Evolutionary conservation across 352 stramenopile species (phyloP).

Genomic region (Phytopythium montanum): DNA sequence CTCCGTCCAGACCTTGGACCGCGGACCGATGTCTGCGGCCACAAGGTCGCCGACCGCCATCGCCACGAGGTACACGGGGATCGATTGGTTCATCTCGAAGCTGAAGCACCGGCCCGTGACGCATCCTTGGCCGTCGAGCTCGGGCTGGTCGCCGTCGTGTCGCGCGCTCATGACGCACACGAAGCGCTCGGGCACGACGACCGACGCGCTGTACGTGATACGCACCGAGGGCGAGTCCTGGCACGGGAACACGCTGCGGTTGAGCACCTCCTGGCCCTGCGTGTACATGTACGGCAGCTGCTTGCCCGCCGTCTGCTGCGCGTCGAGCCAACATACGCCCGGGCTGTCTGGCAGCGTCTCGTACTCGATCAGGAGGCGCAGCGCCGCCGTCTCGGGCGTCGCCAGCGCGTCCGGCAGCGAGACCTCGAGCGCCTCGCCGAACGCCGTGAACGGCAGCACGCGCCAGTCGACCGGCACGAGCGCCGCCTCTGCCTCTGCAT

Average conservation of each 20-base stretch:
- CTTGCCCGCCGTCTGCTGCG: constrained; percentile 81
- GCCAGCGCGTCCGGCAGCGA: constrained; percentile 30
- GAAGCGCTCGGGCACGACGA: constrained; percentile 90
- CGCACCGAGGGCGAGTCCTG: constrained; percentile 95
- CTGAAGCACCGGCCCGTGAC: constrained; percentile 35
- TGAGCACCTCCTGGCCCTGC: constrained; percentile 83
- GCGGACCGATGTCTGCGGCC: constrained; percentile 53
- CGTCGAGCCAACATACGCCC: constrained; percentile 79
- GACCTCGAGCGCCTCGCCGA: constrained; percentile 56
- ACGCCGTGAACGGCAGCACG: constrained; percentile 57
- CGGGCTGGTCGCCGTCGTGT: constrained; percentile 21
- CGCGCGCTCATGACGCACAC: constrained; percentile 89
- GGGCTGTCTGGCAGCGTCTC: constrained; percentile 58
- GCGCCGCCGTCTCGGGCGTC: constrained; percentile 12
- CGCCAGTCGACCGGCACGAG: constrained; percentile 25
- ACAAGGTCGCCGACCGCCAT: constrained; percentile 82
- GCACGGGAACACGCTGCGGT: constrained; percentile 81
- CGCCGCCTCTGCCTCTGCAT: not conserved
- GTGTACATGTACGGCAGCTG: constrained; percentile 80
- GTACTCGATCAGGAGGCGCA: constrained; percentile 56
- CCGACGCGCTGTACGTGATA: constrained; percentile 92
- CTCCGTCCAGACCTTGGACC: constrained; percentile 81
- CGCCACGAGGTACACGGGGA: constrained; percentile 81
- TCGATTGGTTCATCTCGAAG: constrained; percentile 83
- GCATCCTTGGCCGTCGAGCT: constrained; percentile 13